These are phyloP conservation scores for Hygrophorus russula DNA, from an alignment of 768 basidiomycete species.

Conservation along the genomic window DNA sequence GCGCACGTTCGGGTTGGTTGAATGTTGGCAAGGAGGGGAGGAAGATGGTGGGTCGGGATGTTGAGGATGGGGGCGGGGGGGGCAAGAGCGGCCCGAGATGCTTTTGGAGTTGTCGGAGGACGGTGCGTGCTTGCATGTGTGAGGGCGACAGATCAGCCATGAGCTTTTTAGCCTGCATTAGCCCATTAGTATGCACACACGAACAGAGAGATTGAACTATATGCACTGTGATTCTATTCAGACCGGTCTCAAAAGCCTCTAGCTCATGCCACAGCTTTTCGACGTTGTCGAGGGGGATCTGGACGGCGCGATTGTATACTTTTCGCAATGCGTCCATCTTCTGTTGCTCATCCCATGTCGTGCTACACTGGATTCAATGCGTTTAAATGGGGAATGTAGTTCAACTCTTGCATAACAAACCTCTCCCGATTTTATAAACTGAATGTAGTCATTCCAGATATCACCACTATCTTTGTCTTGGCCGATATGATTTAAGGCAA, in stretches of 20 bases:
- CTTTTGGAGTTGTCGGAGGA: constrained; percentile 69
- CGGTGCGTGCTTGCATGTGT: constrained; percentile 91
- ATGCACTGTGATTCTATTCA: constrained; percentile 69
- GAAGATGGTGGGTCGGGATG: constrained; percentile 39
- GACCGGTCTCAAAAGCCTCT: constrained; percentile 78
- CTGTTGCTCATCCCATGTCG: constrained; percentile 93
- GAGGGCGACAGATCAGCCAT: constrained; percentile 85
- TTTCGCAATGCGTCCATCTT: constrained; percentile 90
- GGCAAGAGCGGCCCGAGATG: constrained; percentile 57
- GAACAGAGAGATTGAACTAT: not conserved
- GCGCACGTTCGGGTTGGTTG: constrained; percentile 55
- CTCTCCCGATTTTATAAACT: constrained; percentile 73
- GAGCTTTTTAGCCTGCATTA: constrained; percentile 72
- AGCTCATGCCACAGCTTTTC: constrained; percentile 91
- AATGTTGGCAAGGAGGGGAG: constrained; percentile 68
- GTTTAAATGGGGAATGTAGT: not conserved
- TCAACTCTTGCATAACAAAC: constrained; percentile 27
- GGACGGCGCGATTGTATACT: constrained; percentile 87
- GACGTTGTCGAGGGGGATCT: constrained; percentile 89
- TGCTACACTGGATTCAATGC: constrained; percentile 34
- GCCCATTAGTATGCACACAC: not conserved
- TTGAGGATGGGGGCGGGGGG: constrained; percentile 12
- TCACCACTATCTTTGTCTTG: constrained; percentile 87
- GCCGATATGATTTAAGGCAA: constrained; percentile 79
- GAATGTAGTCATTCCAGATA: constrained; percentile 92